Conservation (phyloP, 192 early-diverging fungal species). For the Cetraspora pellucida region DNA sequence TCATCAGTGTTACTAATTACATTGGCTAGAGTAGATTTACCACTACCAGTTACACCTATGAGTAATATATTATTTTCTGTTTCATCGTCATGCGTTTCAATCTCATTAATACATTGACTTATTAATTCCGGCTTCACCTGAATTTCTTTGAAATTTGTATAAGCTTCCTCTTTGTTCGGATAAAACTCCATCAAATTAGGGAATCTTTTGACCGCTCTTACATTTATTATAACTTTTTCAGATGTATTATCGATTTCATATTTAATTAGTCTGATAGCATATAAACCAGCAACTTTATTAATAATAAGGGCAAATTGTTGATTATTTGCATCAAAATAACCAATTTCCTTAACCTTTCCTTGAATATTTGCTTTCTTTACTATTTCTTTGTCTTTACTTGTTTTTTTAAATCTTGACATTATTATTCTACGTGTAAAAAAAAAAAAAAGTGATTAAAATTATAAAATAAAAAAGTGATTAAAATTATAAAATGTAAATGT, state of each 20-base stretch:
- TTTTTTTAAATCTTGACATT: neutral
- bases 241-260: neutral
- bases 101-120: neutral
- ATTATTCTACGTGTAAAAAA: no score
- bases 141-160: neutral
- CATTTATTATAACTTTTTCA: neutral
- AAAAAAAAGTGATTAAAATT: no score
- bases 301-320: neutral
- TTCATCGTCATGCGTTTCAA: neutral
- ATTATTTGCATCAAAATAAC: neutral
- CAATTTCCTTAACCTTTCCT: neutral
- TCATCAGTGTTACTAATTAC: neutral
- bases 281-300: neutral
- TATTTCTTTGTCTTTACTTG: neutral
- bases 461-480: no score
- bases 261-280: conserved; percentile 7
- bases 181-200: neutral
- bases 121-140: neutral
- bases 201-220: conserved; percentile 11
- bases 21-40: conserved; percentile 14
- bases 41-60: neutral
- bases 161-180: neutral
- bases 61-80: neutral
- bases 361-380: neutral
- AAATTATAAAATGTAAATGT: no score